Conservation (phyloP, 768 basidiomycete species). For the Lyophyllum decastes region DNA sequence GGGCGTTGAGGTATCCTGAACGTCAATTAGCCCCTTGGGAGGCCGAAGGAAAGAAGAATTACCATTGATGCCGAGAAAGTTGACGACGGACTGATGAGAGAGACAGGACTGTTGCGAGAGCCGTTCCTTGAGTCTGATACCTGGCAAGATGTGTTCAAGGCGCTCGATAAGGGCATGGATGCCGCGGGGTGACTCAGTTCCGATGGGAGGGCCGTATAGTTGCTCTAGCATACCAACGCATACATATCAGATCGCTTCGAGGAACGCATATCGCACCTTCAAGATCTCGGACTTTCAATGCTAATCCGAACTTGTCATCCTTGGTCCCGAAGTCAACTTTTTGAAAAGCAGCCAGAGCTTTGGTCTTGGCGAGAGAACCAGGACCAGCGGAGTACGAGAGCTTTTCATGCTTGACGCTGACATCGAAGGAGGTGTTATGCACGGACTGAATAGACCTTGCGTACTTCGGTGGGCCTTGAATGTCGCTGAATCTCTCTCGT, state of each 20-base stretch:
- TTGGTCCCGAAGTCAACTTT: not conserved
- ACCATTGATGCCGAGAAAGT: slow-evolving; percentile 40
- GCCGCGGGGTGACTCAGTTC: slow-evolving; percentile 40
- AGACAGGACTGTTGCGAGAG: slow-evolving; percentile 28
- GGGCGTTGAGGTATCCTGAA: slow-evolving; percentile 49
- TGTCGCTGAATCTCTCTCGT: slow-evolving; percentile 41
- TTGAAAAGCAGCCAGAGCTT: not conserved
- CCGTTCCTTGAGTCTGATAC: slow-evolving; percentile 46
- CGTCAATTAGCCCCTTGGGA: not conserved
- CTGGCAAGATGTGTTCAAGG: slow-evolving; percentile 46
- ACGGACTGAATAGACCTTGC: slow-evolving; percentile 42
- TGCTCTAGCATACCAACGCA: slow-evolving; percentile 30
- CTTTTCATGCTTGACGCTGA: slow-evolving; percentile 37
- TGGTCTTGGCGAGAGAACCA: slow-evolving; percentile 4
- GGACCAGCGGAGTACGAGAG: slow-evolving; percentile 23
- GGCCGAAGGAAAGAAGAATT: slow-evolving; percentile 4
- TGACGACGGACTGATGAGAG: slow-evolving; percentile 44
- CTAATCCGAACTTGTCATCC: slow-evolving; percentile 5
- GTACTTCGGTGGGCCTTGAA: slow-evolving; percentile 42
- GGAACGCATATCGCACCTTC: slow-evolving; percentile 28
- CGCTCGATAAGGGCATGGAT: slow-evolving; percentile 35
- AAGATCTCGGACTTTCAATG: slow-evolving; percentile 26
- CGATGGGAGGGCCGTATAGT: slow-evolving; percentile 41
- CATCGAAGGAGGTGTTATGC: slow-evolving; percentile 47
- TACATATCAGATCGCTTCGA: not conserved